Evolutionary conservation across 2,329 filamentous ascomycete species (phyloP).

Genomic region (Aphanoascus verrucosus): DNA sequence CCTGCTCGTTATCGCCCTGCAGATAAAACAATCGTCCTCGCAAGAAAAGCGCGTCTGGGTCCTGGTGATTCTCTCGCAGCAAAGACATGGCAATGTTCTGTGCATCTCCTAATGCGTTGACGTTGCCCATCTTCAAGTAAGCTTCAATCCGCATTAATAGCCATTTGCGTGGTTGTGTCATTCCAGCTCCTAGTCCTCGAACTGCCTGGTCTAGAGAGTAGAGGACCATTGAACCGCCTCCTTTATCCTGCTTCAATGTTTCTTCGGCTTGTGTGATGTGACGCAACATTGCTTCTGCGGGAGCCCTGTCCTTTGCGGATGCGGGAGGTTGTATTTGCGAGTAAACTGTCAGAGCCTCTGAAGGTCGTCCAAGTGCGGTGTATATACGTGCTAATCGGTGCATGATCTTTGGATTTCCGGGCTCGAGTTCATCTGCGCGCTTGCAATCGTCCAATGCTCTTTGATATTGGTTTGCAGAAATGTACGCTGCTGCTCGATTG

Average conservation of each 20-base stretch:
- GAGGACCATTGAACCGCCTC: slow-evolving; percentile 81
- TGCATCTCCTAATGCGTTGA: slow-evolving; percentile 79
- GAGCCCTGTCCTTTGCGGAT: slow-evolving; percentile 71
- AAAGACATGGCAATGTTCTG: slow-evolving; percentile 86
- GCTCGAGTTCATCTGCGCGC: slow-evolving; percentile 69
- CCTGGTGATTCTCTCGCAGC: slow-evolving; percentile 74
- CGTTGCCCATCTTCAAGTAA: slow-evolving; percentile 81
- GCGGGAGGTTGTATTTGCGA: slow-evolving; percentile 67
- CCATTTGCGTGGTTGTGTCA: slow-evolving; percentile 81
- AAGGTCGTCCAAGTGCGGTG: slow-evolving; percentile 72
- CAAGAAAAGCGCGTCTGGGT: slow-evolving; percentile 86
- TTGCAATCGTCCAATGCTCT: slow-evolving; percentile 80
- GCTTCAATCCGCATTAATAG: slow-evolving; percentile 84
- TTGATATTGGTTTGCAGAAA: slow-evolving; percentile 69
- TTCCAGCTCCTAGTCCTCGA: slow-evolving; percentile 62
- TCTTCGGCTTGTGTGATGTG: slow-evolving; percentile 73
- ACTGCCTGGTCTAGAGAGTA: slow-evolving; percentile 88
- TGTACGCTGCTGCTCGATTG: slow-evolving; percentile 89
- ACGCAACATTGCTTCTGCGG: slow-evolving; percentile 74
- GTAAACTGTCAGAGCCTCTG: slow-evolving; percentile 77
- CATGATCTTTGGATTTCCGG: slow-evolving; percentile 76
- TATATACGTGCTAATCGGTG: slow-evolving; percentile 82
- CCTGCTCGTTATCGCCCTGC: slow-evolving; percentile 91
- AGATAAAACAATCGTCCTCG: slow-evolving; percentile 78
- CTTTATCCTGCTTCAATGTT: slow-evolving; percentile 60